These are phyloP conservation scores for Scheffersomyces parashehatae DNA, from an alignment of 1,139 yeast species.

Conservation along the genomic window DNA sequence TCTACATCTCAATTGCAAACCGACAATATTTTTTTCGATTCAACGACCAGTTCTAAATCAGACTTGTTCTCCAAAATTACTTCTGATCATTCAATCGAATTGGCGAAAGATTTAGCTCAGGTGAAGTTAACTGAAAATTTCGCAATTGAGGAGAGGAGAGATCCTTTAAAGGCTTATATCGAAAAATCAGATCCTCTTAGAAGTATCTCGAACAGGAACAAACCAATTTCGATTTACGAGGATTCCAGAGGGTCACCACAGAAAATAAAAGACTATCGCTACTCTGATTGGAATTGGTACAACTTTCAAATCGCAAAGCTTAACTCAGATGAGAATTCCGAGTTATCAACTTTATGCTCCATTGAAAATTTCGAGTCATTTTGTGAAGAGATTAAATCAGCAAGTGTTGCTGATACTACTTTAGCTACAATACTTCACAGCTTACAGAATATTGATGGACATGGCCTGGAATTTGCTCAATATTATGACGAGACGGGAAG, in stretches of 20 bases:
- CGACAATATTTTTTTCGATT: conserved; percentile 15
- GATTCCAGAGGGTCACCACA: conserved; percentile 40
- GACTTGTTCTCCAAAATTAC: conserved; percentile 20
- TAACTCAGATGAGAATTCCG: conserved; percentile 8
- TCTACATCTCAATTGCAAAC: neutral
- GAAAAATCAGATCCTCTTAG: conserved; percentile 46
- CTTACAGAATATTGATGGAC: conserved; percentile 25
- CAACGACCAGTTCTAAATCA: conserved; percentile 5
- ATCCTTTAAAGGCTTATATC: conserved; percentile 34
- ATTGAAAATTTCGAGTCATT: conserved; percentile 20
- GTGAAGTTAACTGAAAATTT: conserved; percentile 31
- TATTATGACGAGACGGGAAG: conserved; percentile 29
- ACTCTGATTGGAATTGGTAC: conserved; percentile 42
- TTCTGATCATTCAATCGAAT: conserved; percentile 23
- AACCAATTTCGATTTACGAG: conserved; percentile 40
- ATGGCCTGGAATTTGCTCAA: conserved; percentile 21
- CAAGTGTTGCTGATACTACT: conserved; percentile 13
- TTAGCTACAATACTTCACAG: conserved; percentile 21
- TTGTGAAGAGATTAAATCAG: conserved; percentile 16
- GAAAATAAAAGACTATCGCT: conserved; percentile 31
- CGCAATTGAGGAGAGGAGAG: conserved; percentile 6
- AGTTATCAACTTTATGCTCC: conserved; percentile 5
- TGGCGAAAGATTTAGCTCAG: conserved; percentile 40
- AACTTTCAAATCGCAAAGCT: conserved; percentile 37
- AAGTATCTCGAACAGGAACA: conserved; percentile 33